phyloP scores from a whole-genome alignment of 208 protist genomes.

The Leishmania tropica region DNA sequence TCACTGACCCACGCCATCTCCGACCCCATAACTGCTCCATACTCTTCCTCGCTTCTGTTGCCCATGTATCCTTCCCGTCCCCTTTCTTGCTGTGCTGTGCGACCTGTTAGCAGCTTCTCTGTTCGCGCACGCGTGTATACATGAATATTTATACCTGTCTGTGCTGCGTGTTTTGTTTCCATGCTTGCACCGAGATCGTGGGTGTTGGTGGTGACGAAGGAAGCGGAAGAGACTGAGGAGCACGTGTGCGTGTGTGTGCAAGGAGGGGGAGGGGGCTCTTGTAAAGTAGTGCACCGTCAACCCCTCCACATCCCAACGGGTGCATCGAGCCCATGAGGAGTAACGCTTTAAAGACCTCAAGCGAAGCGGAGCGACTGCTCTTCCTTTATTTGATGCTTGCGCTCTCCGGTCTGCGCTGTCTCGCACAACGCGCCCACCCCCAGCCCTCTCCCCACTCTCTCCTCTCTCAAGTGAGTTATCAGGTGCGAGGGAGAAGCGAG shows the following conservation, averaged over 20 bases:
- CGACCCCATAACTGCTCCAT: neutral
- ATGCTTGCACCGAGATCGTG: too few species aligned
- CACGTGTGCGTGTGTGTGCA: too few species aligned
- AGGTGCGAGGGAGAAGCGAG: neutral
- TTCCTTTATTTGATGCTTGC: neutral
- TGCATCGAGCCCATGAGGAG: neutral
- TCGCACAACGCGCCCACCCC: neutral
- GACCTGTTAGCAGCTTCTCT: too few species aligned
- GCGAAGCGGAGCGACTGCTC: neutral
- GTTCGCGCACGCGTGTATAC: too few species aligned
- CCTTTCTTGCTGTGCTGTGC: neutral
- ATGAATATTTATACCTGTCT: too few species aligned
- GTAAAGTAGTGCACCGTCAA: too few species aligned
- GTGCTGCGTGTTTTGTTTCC: too few species aligned
- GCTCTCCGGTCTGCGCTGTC: neutral
- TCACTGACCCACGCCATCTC: too few species aligned
- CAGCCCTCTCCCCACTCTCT: neutral
- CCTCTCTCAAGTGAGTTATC: neutral
- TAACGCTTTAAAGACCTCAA: neutral
- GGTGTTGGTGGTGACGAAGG: too few species aligned
- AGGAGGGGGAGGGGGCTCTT: too few species aligned
- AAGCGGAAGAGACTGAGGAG: too few species aligned
- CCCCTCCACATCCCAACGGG: neutral
- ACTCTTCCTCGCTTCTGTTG: neutral
- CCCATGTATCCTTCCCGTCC: neutral